A percentile compares a stretch with the other conserved stretches of the same genome.
These are phyloP conservation scores for Phytophthora hybrid DNA, from an alignment of 352 stramenopile genomes.

Conservation along the genomic window DNA sequence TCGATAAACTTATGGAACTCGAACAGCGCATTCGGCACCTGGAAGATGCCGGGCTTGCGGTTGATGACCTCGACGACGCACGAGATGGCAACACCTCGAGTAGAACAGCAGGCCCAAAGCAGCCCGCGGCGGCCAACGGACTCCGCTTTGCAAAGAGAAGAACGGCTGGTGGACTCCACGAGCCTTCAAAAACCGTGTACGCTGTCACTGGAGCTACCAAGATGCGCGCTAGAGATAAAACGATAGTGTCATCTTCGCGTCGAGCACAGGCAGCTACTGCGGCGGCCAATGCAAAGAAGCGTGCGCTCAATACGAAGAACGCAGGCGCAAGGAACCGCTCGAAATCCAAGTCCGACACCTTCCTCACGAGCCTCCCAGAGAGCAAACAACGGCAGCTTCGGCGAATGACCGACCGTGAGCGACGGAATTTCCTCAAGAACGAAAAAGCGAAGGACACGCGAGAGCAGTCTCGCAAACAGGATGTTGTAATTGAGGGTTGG, in stretches of 20 bases:
- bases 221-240: slow-evolving; percentile 45
- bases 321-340: slow-evolving; percentile 17
- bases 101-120: slow-evolving; percentile 29
- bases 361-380: slow-evolving; percentile 67
- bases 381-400: slow-evolving; percentile 70
- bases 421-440: slow-evolving; percentile 63
- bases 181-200: slow-evolving; percentile 66
- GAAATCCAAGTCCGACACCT: slow-evolving; percentile 47
- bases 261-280: slow-evolving; percentile 17
- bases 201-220: slow-evolving; percentile 56
- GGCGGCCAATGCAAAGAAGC: slow-evolving; percentile 43
- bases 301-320: slow-evolving; percentile 40
- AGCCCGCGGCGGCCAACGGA: slow-evolving; percentile 23
- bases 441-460: slow-evolving; percentile 55
- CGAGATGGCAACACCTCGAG: slow-evolving; percentile 34
- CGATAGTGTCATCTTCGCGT: slow-evolving; percentile 11
- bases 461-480: slow-evolving; percentile 59
- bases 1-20: slow-evolving; percentile 91
- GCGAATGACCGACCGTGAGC: slow-evolving; percentile 71
- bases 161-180: slow-evolving; percentile 42
- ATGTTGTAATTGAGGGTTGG: slow-evolving; percentile 80
- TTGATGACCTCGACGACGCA: slow-evolving; percentile 47
- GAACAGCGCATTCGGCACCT: slow-evolving; percentile 89
- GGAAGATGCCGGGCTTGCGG: slow-evolving; percentile 70
- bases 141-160: slow-evolving; percentile 70